Evolutionary conservation across 2,329 filamentous ascomycete genomes (phyloP).

Genomic region (Ilyonectria sp.): DNA sequence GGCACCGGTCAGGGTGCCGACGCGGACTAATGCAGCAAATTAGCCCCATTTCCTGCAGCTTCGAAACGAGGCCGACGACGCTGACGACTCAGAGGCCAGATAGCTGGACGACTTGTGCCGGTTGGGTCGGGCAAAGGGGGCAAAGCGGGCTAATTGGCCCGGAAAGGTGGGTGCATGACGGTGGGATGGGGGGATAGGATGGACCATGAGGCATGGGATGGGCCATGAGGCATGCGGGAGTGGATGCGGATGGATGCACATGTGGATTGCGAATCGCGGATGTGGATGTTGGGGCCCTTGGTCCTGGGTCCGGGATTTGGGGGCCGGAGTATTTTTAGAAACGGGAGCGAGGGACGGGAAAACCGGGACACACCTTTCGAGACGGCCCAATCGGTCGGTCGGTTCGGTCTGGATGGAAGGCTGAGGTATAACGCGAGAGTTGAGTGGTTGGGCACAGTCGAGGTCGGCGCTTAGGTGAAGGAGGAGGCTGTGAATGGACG

Average conservation of each 20-base stretch:
- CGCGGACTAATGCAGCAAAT: constrained; percentile 40
- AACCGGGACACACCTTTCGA: not conserved
- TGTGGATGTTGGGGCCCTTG: not conserved
- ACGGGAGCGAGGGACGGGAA: constrained; percentile 23
- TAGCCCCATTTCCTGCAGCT: constrained; percentile 43
- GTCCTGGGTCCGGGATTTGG: constrained; percentile 20
- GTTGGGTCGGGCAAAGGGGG: constrained; percentile 29
- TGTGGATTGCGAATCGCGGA: not conserved
- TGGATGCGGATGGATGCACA: not conserved
- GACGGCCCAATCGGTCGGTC: constrained; percentile 1
- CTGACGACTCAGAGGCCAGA: constrained; percentile 12
- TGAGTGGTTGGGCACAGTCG: constrained; percentile 3
- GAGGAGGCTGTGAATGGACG: constrained; percentile 23
- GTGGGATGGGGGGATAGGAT: not conserved
- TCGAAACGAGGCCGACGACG: constrained; percentile 21
- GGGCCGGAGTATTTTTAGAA: constrained; percentile 31
- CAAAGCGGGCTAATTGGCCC: constrained; percentile 42
- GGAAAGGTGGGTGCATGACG: constrained; percentile 40
- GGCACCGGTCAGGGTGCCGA: constrained; percentile 13
- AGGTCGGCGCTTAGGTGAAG: not conserved
- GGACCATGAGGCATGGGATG: not conserved
- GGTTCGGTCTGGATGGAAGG: not conserved
- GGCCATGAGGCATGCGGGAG: not conserved
- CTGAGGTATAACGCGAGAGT: constrained; percentile 9
- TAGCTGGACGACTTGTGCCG: not conserved